These are phyloP conservation scores for Helminthosporium solani DNA, from an alignment of 2,329 filamentous ascomycete species.

Conservation along the genomic window DNA sequence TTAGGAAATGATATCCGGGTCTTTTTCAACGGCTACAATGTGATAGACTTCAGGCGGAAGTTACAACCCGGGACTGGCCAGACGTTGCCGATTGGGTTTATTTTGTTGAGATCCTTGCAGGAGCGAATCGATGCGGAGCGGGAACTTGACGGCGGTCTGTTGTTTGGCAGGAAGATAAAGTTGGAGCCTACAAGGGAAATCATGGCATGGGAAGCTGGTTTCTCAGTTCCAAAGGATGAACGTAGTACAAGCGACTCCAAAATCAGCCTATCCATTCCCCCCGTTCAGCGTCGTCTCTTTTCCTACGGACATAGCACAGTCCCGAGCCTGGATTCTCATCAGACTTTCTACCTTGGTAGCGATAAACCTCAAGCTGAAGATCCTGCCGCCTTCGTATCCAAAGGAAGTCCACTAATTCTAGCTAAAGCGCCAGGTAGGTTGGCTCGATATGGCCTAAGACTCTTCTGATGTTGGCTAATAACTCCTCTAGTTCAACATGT, in stretches of 20 bases:
- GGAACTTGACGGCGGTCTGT: neutral
- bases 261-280: too few relatives aligned
- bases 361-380: too few relatives aligned
- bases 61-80: neutral
- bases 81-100: neutral
- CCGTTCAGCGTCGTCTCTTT: too few relatives aligned
- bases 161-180: neutral
- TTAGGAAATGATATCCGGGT: neutral
- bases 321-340: too few relatives aligned
- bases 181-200: neutral
- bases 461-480: too few relatives aligned
- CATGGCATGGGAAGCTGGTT: neutral
- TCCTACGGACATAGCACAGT: too few relatives aligned
- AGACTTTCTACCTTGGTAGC: too few relatives aligned
- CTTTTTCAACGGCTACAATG: slow-evolving; percentile 5
- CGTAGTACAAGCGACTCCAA: neutral
- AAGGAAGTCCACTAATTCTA: too few relatives aligned
- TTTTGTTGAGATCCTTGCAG: slow-evolving; percentile 2
- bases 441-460: too few relatives aligned
- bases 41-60: slow-evolving; percentile 6
- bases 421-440: too few relatives aligned
- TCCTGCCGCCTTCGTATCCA: too few relatives aligned
- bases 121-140: slow-evolving; percentile 1
- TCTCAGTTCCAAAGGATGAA: neutral
- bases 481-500: neutral